Base-by-base conservation (phyloP, 2,329 filamentous ascomycete species). In the Tolypocladium ovalisporum region DNA sequence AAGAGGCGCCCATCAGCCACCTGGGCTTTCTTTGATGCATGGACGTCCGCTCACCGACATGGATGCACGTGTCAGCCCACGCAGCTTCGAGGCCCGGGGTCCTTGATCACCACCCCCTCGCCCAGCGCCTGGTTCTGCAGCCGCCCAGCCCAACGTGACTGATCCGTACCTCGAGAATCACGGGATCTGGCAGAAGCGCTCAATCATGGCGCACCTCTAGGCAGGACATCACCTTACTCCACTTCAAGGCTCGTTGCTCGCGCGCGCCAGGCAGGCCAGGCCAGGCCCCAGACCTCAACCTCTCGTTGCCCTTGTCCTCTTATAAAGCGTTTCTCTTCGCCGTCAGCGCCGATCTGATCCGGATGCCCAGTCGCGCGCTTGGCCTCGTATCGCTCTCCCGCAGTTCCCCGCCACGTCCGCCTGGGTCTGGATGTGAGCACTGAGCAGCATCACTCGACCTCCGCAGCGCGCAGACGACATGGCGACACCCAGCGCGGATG, bases 11-110 rank as follows among this genome's bases (percentile, higher is more conserved):
- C 8, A 34, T 34, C 9, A 51, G 47, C 47, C 19, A 34, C 47
- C 19, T n/a, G 19, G 47, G 29, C 29, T 19, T 52, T 34, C 47
- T 32, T 15, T 7, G 29, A 22, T 34, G 29, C 19, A 29, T 49
- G 42, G 22, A 17, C 42, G 13, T 47, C n/a, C n/a, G 52, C 52
- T 54, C 24, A 32, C 52, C 52, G 52, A 40, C 54, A 42, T 42
- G 54, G 54, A 55, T 55, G 54, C 40, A 49, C 67, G 67, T 71
- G 68, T 71, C 67, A 69, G 63, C 61, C 66, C 59, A 65, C 61
- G 56, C 52, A 39, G 49, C 35, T 27, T 24, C 10, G 51, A 44
- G 4, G 19, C 47, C n/a, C 29, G 17, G 27, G 29, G 54, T 47
- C 54, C 35, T 22, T 47, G 54, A 44, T 35, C 54, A 54, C 51